Base-by-base conservation (phyloP, 192 early-diverging fungal genomes). In the Umbelopsis ramanniana region DNA sequence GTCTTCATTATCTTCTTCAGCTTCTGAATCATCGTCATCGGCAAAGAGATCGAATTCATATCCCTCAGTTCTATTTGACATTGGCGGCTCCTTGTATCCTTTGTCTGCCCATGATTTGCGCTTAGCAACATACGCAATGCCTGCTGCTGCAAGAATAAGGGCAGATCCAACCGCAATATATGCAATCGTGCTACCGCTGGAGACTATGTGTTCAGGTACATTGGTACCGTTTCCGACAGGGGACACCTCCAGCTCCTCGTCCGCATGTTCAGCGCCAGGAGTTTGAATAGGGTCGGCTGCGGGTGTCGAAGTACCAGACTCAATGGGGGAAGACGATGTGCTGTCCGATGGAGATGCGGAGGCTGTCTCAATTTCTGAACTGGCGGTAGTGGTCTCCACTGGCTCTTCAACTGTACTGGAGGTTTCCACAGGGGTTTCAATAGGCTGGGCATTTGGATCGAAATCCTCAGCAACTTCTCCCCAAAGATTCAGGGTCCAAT, bases 401-500 rank as follows among this genome's bases (percentile, higher is more conserved):
- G 57, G 26, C 37, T 29, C 3, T 19, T 19, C 17, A 19, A n/a
- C 35, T 38, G 26, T 33, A 29, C 24, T n/a, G 33, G 24, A 29
- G 23, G 57, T 29, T 29, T 22, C 45, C 21, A 63, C 48, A 54
- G 55, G 68, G 15, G 22, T 9, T 0, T 21, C 68, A 0, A 48
- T 46, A 19, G 70, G 63, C 2, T 38, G 23, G 22, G 74, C 66
- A 15, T 68, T 53, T 5, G 70, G 70, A 6, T 54, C 69, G 8
- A 72, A 57, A 26, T 69, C 70, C 26, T 21, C 52, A 11, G 37
- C 46, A 19, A 66, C 73, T 76, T 94, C 89, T 46, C 93, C 93
- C 77, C 83, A 92, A 29, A 94, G 77, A 17, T 82, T 87, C 46
- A 94, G 76, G 52, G 81, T 79, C 93, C 94, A 95, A 9, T 87